Conservation (phyloP, 1,139 yeast genomes). For the Kodamaea derodonti region DNA sequence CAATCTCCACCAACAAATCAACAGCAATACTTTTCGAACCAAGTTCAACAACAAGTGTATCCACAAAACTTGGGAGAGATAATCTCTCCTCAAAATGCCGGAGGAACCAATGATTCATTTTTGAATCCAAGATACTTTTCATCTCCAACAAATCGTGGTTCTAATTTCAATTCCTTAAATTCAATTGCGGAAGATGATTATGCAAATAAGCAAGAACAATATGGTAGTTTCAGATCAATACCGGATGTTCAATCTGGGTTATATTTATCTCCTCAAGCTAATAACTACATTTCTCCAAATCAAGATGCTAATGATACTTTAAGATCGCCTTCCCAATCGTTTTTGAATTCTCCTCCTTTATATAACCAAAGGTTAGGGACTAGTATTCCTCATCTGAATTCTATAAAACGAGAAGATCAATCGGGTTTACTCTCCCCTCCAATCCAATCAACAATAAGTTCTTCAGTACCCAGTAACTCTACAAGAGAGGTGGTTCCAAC, state of each 20-base stretch:
- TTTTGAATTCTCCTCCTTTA: slow-evolving; percentile 37
- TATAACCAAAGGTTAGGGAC: slow-evolving; percentile 16
- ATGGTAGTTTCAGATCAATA: slow-evolving; percentile 12
- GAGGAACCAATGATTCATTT: slow-evolving; percentile 20
- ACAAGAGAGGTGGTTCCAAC: slow-evolving; percentile 12
- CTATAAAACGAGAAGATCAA: slow-evolving; percentile 6
- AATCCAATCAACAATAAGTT: slow-evolving; percentile 18
- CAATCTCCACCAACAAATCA: slow-evolving; percentile 6
- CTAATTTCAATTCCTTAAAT: slow-evolving; percentile 26
- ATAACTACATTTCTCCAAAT: slow-evolving; percentile 16
- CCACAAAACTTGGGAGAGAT: slow-evolving; percentile 33
- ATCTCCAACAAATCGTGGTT: slow-evolving; percentile 27
- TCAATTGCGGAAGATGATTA: slow-evolving; percentile 32
- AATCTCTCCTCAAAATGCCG: slow-evolving; percentile 26
- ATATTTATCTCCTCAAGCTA: slow-evolving; percentile 14
- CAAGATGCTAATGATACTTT: slow-evolving; percentile 26
- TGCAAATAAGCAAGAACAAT: slow-evolving; percentile 24
- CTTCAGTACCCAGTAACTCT: slow-evolving; percentile 22
- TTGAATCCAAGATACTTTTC: slow-evolving; percentile 42
- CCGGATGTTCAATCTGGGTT: slow-evolving; percentile 13
- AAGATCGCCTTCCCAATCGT: slow-evolving; percentile 29
- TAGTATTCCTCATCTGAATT: slow-evolving; percentile 28
- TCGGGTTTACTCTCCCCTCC: slow-evolving; percentile 26
- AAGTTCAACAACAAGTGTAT: slow-evolving; percentile 7
- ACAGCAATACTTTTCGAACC: slow-evolving; percentile 8